Evolutionary conservation across 257 asterid genomes (phyloP), one percentile per base, ranked within the genome.

Genomic region (Solanum lignicaule): DNA sequence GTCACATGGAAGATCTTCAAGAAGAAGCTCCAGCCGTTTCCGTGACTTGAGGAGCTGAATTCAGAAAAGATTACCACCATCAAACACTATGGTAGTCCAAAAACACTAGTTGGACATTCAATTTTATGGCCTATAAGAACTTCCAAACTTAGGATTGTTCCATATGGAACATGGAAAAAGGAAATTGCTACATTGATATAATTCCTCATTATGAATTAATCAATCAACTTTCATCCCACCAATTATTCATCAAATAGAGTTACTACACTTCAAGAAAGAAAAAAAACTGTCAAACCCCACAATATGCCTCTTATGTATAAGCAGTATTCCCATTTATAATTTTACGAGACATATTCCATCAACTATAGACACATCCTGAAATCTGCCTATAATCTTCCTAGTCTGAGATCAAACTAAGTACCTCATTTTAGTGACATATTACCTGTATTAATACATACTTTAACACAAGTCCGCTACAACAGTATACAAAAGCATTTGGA

Each of bases 1-100:
- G 90, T 97, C 99, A 90, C 98, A 92, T 83, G 99, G 98, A 92
- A 95, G 94, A 92, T 94, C 98, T 91, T 97, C 98, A 31, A 97
- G 97, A 79, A 97, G 98, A 88, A 92, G 94, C 93, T 97, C 99
- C 74, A 97, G 93, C 87, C 96, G 93, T 91, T 87, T 97, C 48
- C 95, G 90, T 78, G 98, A 92, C 96, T 92, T 97, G 88, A 92
- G 31, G 87, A 97, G 98, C 99, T 97, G 97, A 71, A 90, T 84
- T 82, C 58, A 55, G 66, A 48, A 75, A 35, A 36, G 72, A 74
- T 16, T 86, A 6, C 21, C 27, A 83, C 33, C 83, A 88, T 66
- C 73, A 66, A 85, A 86, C 84, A 85, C 15, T 83, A 75, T 83
- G 69, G 55, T 23, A 82, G 71, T 72, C 31, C 13, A 33, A 66